These are phyloP conservation scores for Salvia miltiorrhiza DNA, from an alignment of 257 asterid genomes.

Conservation along the genomic window DNA sequence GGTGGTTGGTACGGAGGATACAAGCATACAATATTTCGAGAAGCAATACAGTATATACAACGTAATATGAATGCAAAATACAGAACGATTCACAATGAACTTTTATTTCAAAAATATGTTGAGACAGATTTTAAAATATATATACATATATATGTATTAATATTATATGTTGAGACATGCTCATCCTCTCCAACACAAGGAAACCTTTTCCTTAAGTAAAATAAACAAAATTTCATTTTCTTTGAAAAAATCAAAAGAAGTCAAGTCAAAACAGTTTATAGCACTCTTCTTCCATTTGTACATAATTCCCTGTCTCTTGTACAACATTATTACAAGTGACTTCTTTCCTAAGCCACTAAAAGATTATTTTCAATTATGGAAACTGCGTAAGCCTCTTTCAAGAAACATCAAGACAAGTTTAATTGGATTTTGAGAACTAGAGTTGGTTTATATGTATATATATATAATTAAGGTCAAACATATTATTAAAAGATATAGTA, in stretches of 20 bases:
- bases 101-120: too few species aligned
- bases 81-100: too few species aligned
- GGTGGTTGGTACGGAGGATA: too few species aligned
- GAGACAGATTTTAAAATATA: too few species aligned
- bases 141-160: too few species aligned
- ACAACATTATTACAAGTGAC: neutral
- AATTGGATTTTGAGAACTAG: neutral
- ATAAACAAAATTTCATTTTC: neutral
- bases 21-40: too few species aligned
- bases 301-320: neutral
- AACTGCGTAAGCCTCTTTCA: neutral
- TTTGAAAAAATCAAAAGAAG: neutral
- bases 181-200: too few species aligned
- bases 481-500: too few species aligned
- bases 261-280: neutral
- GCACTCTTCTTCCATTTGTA: neutral
- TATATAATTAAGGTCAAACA: conserved; percentile 5
- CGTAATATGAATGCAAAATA: too few species aligned
- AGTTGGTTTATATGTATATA: neutral
- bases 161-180: too few species aligned
- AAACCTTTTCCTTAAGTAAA: too few species aligned
- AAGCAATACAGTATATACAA: too few species aligned
- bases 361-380: neutral
- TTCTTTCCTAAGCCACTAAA: neutral
- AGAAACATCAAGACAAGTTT: neutral